These are phyloP conservation scores for Fusarium sp. DNA, from an alignment of 2,329 filamentous ascomycete species.

Conservation along the genomic window DNA sequence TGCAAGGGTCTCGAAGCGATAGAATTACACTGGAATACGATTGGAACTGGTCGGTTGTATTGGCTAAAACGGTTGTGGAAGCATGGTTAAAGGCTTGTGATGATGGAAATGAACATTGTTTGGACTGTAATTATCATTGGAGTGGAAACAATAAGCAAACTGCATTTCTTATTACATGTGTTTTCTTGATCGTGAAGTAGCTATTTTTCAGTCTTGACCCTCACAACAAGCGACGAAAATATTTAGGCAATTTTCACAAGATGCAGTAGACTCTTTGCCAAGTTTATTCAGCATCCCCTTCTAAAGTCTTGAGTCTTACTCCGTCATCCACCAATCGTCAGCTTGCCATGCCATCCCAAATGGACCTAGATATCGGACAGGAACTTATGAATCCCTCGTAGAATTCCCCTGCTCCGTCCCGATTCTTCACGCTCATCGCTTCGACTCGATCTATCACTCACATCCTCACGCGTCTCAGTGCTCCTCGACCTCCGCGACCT, in stretches of 20 bases:
- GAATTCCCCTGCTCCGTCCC: background rate
- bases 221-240: background rate
- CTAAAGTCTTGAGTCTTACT: background rate
- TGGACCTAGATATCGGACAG: background rate
- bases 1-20: background rate
- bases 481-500: background rate
- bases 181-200: background rate
- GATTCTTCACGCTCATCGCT: background rate
- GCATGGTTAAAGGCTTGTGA: background rate
- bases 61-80: background rate
- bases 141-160: background rate
- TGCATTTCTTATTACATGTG: background rate
- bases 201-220: background rate
- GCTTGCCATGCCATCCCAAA: fast-evolving
- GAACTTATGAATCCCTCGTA: background rate
- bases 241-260: fast-evolving
- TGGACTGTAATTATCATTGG: background rate
- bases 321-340: background rate
- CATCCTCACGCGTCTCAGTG: background rate
- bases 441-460: background rate
- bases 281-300: background rate
- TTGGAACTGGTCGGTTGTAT: background rate
- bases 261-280: too few species aligned
- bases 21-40: too few species aligned
- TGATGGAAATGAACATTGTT: slow-evolving; percentile 13